Conservation (phyloP, 305 asterid genomes). For the Coffea humblotiana region DNA sequence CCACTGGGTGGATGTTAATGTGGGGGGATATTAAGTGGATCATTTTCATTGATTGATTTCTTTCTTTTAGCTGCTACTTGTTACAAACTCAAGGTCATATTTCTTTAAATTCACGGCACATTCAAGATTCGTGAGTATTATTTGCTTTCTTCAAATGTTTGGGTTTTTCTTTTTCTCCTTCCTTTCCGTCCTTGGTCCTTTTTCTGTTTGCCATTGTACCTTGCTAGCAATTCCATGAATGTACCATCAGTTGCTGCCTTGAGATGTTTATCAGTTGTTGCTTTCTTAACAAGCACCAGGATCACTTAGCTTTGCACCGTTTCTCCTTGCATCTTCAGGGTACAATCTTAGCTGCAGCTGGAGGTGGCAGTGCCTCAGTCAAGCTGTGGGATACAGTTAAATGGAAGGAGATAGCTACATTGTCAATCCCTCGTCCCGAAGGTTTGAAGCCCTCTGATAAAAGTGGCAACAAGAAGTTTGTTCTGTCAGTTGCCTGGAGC, state of each 20-base stretch:
- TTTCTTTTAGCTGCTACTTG: background rate
- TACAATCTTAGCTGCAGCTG: constrained; percentile 87
- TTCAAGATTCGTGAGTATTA: background rate
- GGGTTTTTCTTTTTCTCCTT: too few species aligned
- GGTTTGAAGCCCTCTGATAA: constrained; percentile 67
- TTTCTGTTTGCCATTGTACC: background rate
- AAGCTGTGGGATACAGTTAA: constrained; percentile 90
- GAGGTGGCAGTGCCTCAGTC: constrained; percentile 95
- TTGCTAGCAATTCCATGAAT: background rate
- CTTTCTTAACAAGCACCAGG: background rate
- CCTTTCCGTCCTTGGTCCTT: background rate
- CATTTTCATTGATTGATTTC: constrained; percentile 2
- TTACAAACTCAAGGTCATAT: background rate
- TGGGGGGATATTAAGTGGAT: too few species aligned
- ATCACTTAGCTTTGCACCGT: constrained; percentile 6
- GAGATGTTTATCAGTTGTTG: background rate
- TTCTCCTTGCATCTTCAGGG: constrained; percentile 52
- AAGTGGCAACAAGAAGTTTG: constrained; percentile 63
- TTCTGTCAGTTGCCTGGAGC: constrained; percentile 76
- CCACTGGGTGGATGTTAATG: too few species aligned
- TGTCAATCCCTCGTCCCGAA: constrained; percentile 87
- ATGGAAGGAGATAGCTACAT: constrained; percentile 66
- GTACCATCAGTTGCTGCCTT: background rate
- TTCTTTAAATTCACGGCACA: background rate
- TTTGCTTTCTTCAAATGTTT: background rate